Conservation (phyloP, 2,329 filamentous ascomycete genomes). For the Xylaria hypoxylon region DNA sequence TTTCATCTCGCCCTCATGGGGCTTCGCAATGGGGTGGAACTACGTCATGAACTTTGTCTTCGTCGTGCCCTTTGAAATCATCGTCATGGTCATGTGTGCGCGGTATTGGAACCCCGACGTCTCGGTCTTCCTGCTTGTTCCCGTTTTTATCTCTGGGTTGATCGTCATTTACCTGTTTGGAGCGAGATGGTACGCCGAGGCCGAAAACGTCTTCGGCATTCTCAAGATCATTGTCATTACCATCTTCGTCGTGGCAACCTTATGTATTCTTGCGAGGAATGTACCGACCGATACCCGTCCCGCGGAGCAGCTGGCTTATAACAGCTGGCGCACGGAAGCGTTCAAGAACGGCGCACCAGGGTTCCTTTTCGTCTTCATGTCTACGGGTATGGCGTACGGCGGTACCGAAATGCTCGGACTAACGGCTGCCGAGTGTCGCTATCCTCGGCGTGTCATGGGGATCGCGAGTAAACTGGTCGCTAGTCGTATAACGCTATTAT, state of each 20-base stretch:
- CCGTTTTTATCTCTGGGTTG: conserved; percentile 56
- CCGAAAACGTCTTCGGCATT: conserved; percentile 64
- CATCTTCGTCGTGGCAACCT: conserved; percentile 68
- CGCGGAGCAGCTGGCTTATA: conserved; percentile 59
- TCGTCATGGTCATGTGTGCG: conserved; percentile 51
- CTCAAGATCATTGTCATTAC: conserved; percentile 64
- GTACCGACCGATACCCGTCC: conserved; percentile 58
- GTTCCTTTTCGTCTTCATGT: conserved; percentile 58
- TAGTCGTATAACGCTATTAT: conserved; percentile 55
- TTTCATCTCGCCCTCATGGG: conserved; percentile 54
- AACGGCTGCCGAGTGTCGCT: conserved; percentile 57
- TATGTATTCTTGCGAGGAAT: conserved; percentile 63
- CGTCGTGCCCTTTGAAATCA: conserved; percentile 55
- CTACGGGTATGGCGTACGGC: conserved; percentile 58
- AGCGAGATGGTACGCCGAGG: conserved; percentile 59
- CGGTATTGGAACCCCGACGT: conserved; percentile 48
- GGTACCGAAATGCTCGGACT: conserved; percentile 61
- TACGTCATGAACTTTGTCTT: conserved; percentile 54
- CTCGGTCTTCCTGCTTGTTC: conserved; percentile 50
- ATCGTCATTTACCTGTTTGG: conserved; percentile 59
- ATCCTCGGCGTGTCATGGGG: conserved; percentile 53
- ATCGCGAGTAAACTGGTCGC: conserved; percentile 56
- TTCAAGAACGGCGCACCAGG: conserved; percentile 57
- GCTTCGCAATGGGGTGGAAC: conserved; percentile 57
- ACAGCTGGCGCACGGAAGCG: conserved; percentile 63